These are phyloP conservation scores for Vaccinium myrtillus DNA, from an alignment of 148 eudicot species.

Conservation along the genomic window DNA sequence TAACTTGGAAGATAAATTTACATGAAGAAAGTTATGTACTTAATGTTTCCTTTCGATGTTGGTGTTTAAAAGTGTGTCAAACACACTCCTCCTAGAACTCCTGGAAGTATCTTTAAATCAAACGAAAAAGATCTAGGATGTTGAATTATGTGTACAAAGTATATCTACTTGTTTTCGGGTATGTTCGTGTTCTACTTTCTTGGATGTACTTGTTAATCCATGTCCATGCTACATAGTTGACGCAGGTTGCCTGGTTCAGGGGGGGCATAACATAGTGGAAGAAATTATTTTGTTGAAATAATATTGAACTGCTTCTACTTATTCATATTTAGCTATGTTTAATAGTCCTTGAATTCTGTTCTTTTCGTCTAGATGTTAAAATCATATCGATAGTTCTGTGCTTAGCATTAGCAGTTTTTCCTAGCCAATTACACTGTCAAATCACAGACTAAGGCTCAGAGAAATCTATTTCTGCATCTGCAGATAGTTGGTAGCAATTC, in stretches of 20 bases:
- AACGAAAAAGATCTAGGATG: not conserved
- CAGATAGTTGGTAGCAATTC: constrained; percentile 75
- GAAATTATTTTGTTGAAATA: not conserved
- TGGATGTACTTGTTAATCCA: not conserved
- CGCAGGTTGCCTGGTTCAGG: not conserved
- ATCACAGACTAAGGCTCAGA: not conserved
- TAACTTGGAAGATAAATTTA: not conserved
- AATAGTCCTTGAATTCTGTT: not conserved
- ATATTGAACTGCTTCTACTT: not conserved
- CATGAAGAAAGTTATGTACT: not conserved
- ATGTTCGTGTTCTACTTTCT: not conserved
- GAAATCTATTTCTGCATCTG: not conserved
- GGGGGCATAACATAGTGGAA: not conserved
- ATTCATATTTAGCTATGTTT: not conserved
- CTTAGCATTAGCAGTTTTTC: not conserved
- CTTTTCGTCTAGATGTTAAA: not conserved
- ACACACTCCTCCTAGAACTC: not conserved
- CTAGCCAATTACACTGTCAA: not conserved
- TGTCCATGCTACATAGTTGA: not conserved
- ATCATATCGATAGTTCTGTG: not conserved
- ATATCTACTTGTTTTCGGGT: not conserved
- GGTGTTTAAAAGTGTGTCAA: not conserved
- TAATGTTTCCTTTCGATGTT: not conserved
- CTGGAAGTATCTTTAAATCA: not conserved
- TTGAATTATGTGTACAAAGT: not conserved